Conservation (phyloP, 257 asterid species). For the Fraxinus pennsylvanica region DNA sequence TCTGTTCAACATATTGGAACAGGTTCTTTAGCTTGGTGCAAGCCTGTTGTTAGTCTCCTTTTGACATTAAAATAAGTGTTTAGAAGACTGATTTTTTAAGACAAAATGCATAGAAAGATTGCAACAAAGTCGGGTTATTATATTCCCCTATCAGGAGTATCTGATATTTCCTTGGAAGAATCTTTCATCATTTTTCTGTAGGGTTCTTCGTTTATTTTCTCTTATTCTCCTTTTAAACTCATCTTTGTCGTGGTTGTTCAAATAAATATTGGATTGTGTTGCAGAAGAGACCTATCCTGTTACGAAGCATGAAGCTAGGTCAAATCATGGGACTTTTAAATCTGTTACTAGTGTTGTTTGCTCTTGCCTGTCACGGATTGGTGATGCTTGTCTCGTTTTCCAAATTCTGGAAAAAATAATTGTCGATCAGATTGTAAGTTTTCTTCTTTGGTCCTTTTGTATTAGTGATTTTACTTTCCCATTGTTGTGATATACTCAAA, state of each 20-base stretch:
- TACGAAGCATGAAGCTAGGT: conserved; percentile 38
- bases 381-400: conserved; percentile 50
- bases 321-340: conserved; percentile 54
- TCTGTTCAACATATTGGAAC: neutral
- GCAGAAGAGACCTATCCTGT: conserved; percentile 52
- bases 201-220: neutral
- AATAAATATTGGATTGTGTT: conserved; percentile 25
- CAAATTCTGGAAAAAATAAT: conserved; percentile 70
- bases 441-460: neutral
- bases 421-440: conserved; percentile 71
- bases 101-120: neutral
- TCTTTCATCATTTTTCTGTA: neutral
- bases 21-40: neutral
- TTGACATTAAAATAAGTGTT: neutral
- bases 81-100: neutral
- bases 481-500: neutral
- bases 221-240: neutral
- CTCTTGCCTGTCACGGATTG: conserved; percentile 63
- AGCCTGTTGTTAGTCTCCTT: neutral
- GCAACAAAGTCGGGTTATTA: neutral
- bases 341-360: conserved; percentile 48
- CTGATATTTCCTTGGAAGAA: neutral
- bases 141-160: neutral
- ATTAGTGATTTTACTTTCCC: neutral
- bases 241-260: neutral